These are phyloP conservation scores for Vigna trinervia DNA, from an alignment of 306 rosid species.

Conservation along the genomic window DNA sequence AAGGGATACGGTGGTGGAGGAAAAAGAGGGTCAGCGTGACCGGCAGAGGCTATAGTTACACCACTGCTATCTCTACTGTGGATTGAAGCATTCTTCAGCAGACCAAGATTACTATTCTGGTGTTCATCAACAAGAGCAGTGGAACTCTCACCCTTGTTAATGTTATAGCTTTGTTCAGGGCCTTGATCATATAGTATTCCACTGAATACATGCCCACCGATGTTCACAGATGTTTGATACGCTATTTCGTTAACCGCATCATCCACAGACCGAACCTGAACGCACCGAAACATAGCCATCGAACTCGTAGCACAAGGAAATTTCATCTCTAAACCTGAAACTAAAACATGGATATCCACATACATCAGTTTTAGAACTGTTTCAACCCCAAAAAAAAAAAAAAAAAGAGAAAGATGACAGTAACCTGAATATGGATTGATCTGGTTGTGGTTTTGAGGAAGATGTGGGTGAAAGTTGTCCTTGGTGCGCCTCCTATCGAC, in stretches of 20 bases:
- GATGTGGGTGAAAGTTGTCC: constrained; percentile 22
- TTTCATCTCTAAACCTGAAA: constrained; percentile 51
- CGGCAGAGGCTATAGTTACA: constrained; percentile 28
- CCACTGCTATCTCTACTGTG: constrained; percentile 10
- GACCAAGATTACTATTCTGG: constrained; percentile 47
- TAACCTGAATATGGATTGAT: constrained; percentile 44
- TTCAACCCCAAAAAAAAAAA: no score
- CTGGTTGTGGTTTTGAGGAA: constrained; percentile 47
- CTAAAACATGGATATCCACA: no score
- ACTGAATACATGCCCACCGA: constrained; percentile 70
- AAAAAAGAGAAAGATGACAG: no score
- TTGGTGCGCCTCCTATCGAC: constrained; percentile 52
- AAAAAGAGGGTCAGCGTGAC: constrained; percentile 16
- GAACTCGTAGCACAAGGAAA: constrained; percentile 58
- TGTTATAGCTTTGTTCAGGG: constrained; percentile 38
- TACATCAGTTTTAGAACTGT: no score
- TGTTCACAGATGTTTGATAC: constrained; percentile 64
- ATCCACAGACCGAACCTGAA: constrained; percentile 59
- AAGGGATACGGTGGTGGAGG: constrained; percentile 40
- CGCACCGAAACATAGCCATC: constrained; percentile 55
- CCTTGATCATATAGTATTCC: constrained; percentile 81
- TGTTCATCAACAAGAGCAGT: constrained; percentile 1
- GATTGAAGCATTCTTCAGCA: constrained; percentile 20
- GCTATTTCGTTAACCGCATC: constrained; percentile 55
- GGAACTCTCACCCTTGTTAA: not conserved